A percentile compares a stretch with the other conserved stretches of the same genome.
phyloP scores from a whole-genome alignment of 2,329 filamentous ascomycete genomes.

The Penicillium freii region DNA sequence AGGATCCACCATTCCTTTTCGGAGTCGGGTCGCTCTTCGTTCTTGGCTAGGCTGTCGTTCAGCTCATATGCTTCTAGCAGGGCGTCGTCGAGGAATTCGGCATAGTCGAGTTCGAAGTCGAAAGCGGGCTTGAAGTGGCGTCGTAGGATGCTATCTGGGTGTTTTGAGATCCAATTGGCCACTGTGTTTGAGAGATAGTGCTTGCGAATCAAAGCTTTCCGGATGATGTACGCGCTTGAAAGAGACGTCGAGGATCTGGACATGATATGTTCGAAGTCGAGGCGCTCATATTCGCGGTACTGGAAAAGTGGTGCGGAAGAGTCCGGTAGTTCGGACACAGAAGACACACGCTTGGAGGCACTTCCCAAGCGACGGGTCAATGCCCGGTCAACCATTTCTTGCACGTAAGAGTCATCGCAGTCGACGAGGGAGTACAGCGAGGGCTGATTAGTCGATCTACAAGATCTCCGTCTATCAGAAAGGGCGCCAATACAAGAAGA shows the following conservation, averaged over 20 bases:
- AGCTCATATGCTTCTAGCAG: conserved; percentile 87
- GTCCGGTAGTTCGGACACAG: conserved; percentile 49
- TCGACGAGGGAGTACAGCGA: conserved; percentile 70
- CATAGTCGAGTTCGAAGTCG: conserved; percentile 92
- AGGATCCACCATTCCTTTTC: conserved; percentile 91
- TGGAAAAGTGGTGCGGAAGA: conserved; percentile 61
- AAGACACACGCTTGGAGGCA: conserved; percentile 56
- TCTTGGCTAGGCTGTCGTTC: conserved; percentile 70
- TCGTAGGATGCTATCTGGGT: conserved; percentile 67
- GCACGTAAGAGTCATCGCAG: conserved; percentile 86
- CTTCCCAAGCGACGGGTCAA: conserved; percentile 61
- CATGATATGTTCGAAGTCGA: conserved; percentile 77
- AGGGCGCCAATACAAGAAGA: conserved; percentile 10
- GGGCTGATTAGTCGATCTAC: conserved; percentile 38
- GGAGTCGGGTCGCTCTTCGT: conserved; percentile 62
- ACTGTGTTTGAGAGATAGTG: conserved; percentile 87
- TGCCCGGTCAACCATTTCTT: conserved; percentile 77
- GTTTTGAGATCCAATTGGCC: conserved; percentile 79
- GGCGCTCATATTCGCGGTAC: conserved; percentile 79
- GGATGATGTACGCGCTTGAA: conserved; percentile 88
- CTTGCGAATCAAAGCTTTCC: conserved; percentile 94
- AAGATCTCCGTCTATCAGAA: conserved; percentile 36
- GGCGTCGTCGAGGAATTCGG: conserved; percentile 93
- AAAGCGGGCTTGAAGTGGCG: conserved; percentile 73
- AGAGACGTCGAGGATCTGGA: conserved; percentile 61